phyloP scores from a whole-genome alignment of 1,284 basidiomycete genomes.

The Trametes versicolor region DNA sequence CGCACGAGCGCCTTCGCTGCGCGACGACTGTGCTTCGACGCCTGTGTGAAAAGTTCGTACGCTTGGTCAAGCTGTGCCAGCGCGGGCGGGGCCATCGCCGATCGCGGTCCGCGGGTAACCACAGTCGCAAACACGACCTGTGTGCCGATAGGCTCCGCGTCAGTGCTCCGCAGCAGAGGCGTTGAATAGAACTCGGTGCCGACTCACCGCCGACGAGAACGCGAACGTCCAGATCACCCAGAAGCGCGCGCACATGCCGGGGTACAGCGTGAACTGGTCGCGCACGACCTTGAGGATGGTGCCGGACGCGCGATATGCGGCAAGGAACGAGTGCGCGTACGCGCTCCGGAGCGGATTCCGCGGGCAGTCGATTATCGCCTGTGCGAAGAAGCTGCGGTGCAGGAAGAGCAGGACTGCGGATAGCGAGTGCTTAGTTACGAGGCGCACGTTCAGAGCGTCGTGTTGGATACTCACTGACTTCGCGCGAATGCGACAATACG shows the following conservation, averaged over 20 bases:
- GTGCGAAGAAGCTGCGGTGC: constrained; percentile 52
- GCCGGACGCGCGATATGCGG: constrained; percentile 48
- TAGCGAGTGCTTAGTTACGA: constrained; percentile 4
- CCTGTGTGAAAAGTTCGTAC: constrained; percentile 42
- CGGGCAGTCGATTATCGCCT: constrained; percentile 51
- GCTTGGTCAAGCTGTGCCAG: constrained; percentile 43
- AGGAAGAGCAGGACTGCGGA: constrained; percentile 49
- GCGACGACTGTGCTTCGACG: constrained; percentile 43
- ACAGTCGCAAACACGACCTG: constrained; percentile 43
- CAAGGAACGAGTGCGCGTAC: constrained; percentile 52
- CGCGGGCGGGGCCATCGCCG: constrained; percentile 41
- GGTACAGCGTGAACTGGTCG: constrained; percentile 42
- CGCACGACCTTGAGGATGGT: constrained; percentile 46
- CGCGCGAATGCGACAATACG: constrained; percentile 55
- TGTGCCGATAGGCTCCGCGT: constrained; percentile 8
- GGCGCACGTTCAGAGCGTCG: neutral
- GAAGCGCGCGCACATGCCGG: constrained; percentile 45
- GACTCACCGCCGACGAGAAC: constrained; percentile 51
- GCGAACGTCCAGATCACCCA: constrained; percentile 52
- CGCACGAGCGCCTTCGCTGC: constrained; percentile 46
- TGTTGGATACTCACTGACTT: constrained; percentile 45
- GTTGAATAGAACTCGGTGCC: constrained; percentile 2
- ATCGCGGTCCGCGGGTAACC: constrained; percentile 42
- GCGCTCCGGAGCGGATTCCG: constrained; percentile 49
- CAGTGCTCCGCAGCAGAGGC: constrained; percentile 11